Evolutionary conservation across 257 asterid genomes (phyloP), one percentile per base, ranked within the genome.

Genomic region (Salvia hispanica): DNA sequence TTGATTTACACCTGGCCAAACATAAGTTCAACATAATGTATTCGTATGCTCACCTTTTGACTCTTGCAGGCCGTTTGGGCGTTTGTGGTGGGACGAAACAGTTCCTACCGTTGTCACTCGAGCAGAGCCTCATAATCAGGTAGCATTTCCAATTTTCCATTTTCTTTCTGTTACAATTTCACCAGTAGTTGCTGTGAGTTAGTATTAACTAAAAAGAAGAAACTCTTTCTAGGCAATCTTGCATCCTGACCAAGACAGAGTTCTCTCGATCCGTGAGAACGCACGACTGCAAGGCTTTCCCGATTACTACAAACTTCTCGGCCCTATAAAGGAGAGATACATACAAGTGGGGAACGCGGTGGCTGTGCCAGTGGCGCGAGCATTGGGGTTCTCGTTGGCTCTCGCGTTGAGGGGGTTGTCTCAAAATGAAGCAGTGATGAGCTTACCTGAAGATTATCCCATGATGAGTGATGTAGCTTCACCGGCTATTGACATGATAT

Each of bases 211-310:
- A 25, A 31, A 37, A 3, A 34, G 39, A 34, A 34, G 6, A 34
- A 25, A 25, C 7, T 33, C 5, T 7, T 12, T 72, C 8, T 62
- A 93, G 97, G 77, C 71, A 10, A 72, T 93, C 34, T 7, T 85
- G 34, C 99, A 93, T 57, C 99, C 99, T 0, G 0, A 0, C 0
- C 97, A 93, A 72, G 84, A 88, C 44, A 58, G 99, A 13, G 99
- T 93, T n/a, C 95, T 93, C 0, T 77, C 92, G 0, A 62, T 93
- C 12, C 95, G 99, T 4, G 99, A 93, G 60, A 93, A 93, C 25
- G 97, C 99, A 4, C 76, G 99, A 7, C 71, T 93, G 9, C 99
- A 93, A 87, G 99, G 99, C 6, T 93, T 93, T 45, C 96, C 97
- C 0, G 99, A 93, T 52, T 85, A 84, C 42, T 93, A 93, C 54